Evolutionary conservation across 352 stramenopile species (phyloP), one percentile per base, ranked within the genome.

Genomic region (Phytophthora podocarpi): DNA sequence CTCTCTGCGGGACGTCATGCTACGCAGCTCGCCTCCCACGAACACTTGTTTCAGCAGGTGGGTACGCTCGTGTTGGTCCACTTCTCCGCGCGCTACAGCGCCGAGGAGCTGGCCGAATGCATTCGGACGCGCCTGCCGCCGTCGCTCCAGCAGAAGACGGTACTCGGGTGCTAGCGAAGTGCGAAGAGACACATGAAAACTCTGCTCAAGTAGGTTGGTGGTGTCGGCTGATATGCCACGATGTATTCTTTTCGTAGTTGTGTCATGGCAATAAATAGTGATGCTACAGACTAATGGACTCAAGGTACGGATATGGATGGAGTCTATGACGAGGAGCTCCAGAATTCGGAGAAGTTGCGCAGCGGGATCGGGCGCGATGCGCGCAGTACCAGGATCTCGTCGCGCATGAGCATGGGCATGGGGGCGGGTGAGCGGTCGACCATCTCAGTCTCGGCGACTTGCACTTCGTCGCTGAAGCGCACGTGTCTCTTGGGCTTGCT

Each of bases 311-410:
- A 46, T 41, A 63, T 28, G 20, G 6, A 20, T 40, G 20, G 16
- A 39, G 20, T 55, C 63, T 72, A 76, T 16, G 31, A 57, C 32
- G 32, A 56, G 24, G 69, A 79, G 65, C 82, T 85, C 84, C 84
- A 93, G 54, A 91, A 87, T 67, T 91, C 79, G 20, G 85, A 91
- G 46, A 87, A 90, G 73, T 93, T 93, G 48, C 78, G 69, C 24
- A 78, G 58, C 24, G 85, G 85, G 47, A 93, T 93, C 23, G 80
- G 67, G 1, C 85, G 80, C 40, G 79, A 90, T 4, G 85, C 82
- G 12, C 85, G 82, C 26, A 93, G 73, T 64, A 91, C 74, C 40
- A 91, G 70, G 43, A 93, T 90, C 61, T 93, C 85, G 59, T 93
- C 82, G 41, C 80, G 78, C 52, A 87, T 73, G 35, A 94, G 74